Evolutionary conservation across 768 basidiomycete species (phyloP), one percentile per base, ranked within the genome.

Genomic region (Boletus sensibilis): DNA sequence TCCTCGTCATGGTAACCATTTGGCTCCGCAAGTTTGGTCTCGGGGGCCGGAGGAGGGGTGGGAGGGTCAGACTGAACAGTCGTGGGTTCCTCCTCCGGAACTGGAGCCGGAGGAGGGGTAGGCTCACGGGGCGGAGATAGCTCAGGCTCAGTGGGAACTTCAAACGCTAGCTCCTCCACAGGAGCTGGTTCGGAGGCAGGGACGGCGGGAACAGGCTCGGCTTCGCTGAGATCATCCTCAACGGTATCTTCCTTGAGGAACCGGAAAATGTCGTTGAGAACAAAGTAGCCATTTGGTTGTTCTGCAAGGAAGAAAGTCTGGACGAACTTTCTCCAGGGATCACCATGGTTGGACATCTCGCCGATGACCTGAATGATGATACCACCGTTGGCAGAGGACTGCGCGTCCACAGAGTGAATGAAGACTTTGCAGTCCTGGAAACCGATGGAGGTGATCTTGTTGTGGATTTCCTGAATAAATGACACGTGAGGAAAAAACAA

Each of bases 241-340:
- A 91, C 87, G 9, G 83, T 77, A 69, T 98, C 94, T 76, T 98
- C 97, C 79, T 97, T 98, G 61, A 99, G 80, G 82, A 97, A 98
- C 57, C 97, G 90, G 87, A 98, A 99, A 78, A 98, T 98, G 78
- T 99, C 97, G 76, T 99, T 99, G 75, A 99, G 87, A 62, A 99
- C 97, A 71, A 96, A 99, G 79, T 98, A 99, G 41, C 97, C 97
- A 64, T 96, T 97, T 14, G 94, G 93, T 76, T 99, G 97, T 74
- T 98, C 94, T 38, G 97, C 97, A 52, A 99, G 88, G 90, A 99
- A 98, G 78, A 99, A 98, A 8, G 96, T 98, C 77, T 99, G 97
- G 12, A 94, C 95, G 67, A 99, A 99, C 78, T 98, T 99, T 69
- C 89, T 86, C 97, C 97, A 99, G 5, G 91, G 82, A 51, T 90